phyloP scores from a whole-genome alignment of 495 filamentous ascomycete species.

The Hapsidospora chrysogenum region DNA sequence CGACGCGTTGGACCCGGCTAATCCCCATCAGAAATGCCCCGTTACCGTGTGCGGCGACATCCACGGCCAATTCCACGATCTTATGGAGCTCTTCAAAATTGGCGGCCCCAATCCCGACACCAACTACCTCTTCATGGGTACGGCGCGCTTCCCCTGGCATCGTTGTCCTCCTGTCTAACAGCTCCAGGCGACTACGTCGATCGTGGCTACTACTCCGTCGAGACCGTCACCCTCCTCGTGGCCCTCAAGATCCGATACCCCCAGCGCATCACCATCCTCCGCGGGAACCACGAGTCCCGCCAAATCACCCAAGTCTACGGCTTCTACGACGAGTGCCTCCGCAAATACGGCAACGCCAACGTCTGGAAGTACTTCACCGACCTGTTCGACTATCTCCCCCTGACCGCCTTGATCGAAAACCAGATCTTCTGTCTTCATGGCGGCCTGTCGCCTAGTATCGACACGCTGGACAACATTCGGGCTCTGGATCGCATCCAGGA shows the following conservation, averaged over 20 bases:
- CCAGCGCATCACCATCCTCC: slow-evolving; percentile 88
- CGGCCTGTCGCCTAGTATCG: slow-evolving; percentile 87
- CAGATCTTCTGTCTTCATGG: slow-evolving; percentile 99
- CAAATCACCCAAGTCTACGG: slow-evolving; percentile 97
- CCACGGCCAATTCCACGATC: slow-evolving; percentile 83
- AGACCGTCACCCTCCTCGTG: slow-evolving; percentile 87
- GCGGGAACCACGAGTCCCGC: slow-evolving; percentile 92
- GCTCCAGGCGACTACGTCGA: slow-evolving; percentile 81
- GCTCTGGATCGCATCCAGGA: slow-evolving; percentile 94
- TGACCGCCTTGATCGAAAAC: slow-evolving; percentile 97
- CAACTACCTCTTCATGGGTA: slow-evolving; percentile 93
- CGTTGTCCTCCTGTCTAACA: not conserved
- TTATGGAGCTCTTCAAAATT: slow-evolving; percentile 92
- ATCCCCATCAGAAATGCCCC: slow-evolving; percentile 59
- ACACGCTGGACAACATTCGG: slow-evolving; percentile 95
- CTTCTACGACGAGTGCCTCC: slow-evolving; percentile 94
- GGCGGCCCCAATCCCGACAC: slow-evolving; percentile 84
- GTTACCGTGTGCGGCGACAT: slow-evolving; percentile 91
- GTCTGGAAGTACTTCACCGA: slow-evolving; percentile 99
- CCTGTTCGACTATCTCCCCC: slow-evolving; percentile 94
- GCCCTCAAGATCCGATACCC: slow-evolving; percentile 93
- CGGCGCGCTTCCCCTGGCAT: slow-evolving; percentile 7
- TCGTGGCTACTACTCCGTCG: slow-evolving; percentile 91
- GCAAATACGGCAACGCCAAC: slow-evolving; percentile 97
- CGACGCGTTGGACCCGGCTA: slow-evolving; percentile 10